These are phyloP conservation scores for Dendrobium officinale DNA, from an alignment of 106 monocot species.

Conservation along the genomic window DNA sequence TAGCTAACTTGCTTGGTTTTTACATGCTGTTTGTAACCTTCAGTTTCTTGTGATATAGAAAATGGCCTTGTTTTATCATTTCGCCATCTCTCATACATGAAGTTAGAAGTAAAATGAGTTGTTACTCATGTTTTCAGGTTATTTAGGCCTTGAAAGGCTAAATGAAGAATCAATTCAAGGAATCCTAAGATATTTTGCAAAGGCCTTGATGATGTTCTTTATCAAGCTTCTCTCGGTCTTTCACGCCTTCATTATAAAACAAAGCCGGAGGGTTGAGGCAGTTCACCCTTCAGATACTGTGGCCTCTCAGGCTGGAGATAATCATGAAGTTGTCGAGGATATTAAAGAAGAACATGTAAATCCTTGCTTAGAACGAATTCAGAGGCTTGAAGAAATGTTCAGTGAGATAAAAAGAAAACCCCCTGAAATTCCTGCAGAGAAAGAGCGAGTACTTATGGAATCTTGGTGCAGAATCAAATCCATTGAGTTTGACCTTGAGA, in stretches of 20 bases:
- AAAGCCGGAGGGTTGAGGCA: conserved; percentile 15
- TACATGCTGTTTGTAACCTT: not conserved
- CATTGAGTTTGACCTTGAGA: conserved; percentile 76
- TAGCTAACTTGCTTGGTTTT: too few species aligned
- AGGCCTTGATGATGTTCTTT: conserved; percentile 33
- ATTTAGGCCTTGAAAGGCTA: conserved; percentile 13
- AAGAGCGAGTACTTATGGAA: conserved; percentile 67
- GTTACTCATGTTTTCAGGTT: conserved; percentile 22
- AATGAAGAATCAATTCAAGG: conserved; percentile 7
- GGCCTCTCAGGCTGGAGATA: conserved; percentile 2
- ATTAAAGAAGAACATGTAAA: conserved; percentile 35
- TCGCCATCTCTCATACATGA: not conserved
- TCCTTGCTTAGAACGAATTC: conserved; percentile 70
- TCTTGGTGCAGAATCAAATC: conserved; percentile 93
- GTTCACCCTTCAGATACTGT: conserved; percentile 17
- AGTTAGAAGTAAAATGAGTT: not conserved
- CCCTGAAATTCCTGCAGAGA: conserved; percentile 64
- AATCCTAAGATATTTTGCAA: conserved; percentile 20
- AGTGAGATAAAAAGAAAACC: conserved; percentile 57
- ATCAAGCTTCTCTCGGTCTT: conserved; percentile 48
- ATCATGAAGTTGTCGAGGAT: conserved; percentile 13
- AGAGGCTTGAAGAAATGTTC: conserved; percentile 57
- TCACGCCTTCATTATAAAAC: conserved; percentile 14
- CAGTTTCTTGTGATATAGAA: not conserved
- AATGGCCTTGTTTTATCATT: not conserved